Base-by-base conservation (phyloP, 2,329 filamentous ascomycete species). In the Ophiostoma fasciatum region DNA sequence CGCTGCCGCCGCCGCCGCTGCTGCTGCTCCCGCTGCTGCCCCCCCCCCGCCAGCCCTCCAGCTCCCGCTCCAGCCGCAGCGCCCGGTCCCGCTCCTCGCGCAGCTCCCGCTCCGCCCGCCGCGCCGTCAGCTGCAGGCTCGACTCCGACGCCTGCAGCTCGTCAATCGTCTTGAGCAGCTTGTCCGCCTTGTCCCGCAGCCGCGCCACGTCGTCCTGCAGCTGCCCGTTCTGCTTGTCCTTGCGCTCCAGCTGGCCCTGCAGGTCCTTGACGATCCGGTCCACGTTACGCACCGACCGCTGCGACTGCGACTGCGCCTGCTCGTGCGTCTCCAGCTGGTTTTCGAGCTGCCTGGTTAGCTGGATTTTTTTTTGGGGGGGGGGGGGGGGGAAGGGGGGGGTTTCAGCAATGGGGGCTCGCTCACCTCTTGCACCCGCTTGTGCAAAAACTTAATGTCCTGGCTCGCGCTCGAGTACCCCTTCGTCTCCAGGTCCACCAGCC, bases 401-500 rank as follows among this genome's bases (percentile, higher is more conserved):
- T n/a, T n/a, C n/a, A n/a, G n/a, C 41, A 34, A 11, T 17, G 13
- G 26, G 11, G 11, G 14, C 7, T 7, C n/a, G 55, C 74, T 69
- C 66, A 93, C 87, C 71, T 96, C 88, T 62, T 94, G 85, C 46
- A 98, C 84, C 34, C 88, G 75, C 51, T 85, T 88, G 59, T 94
- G 82, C 50, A 96, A 60, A 63, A 94, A 96, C 51, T 90, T 81
- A 47, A 96, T 83, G 58, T 96, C 88, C 50, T 94, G 84, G 55
- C 87, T 94, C 18, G 82, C 82, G 45, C 79, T 92, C 15, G 87
- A 90, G 60, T 93, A 96, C 36, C 87, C 85, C 64, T 96, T 96
- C 29, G 90, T 96, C 62, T 98, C 88, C 8, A 96, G 68, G 53
- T 96, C 90, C 35, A 98, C 79, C 38, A 93, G 74, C 51, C 77